Evolutionary conservation across 1,284 basidiomycete genomes (phyloP).

Genomic region (Wolfiporia cocos): DNA sequence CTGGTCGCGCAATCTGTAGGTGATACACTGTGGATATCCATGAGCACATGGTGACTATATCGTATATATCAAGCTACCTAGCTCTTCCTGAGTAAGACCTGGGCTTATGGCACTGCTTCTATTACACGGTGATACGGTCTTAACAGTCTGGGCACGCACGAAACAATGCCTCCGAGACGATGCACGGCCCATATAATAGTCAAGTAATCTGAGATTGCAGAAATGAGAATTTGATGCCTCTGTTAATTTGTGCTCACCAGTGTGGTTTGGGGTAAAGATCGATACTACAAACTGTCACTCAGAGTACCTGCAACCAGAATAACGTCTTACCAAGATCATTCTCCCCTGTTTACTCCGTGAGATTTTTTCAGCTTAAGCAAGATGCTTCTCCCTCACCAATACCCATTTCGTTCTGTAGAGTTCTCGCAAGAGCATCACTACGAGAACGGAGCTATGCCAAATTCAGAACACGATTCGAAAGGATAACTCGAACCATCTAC

Average conservation of each 20-base stretch:
- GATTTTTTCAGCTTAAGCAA: no score
- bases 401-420: not conserved
- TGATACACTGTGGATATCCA: conserved; percentile 32
- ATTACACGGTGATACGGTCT: not conserved
- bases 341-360: conserved; percentile 8
- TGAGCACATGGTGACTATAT: not conserved
- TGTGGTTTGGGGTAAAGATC: conserved; percentile 20
- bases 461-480: not conserved
- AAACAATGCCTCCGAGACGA: conserved; percentile 59
- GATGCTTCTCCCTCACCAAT: not conserved
- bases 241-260: conserved; percentile 11
- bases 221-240: not conserved
- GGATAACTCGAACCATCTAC: not conserved
- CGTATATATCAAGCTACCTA: conserved; percentile 21
- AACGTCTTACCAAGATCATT: conserved; percentile 16
- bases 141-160: conserved; percentile 31
- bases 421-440: not conserved
- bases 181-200: conserved; percentile 45
- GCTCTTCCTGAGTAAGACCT: conserved; percentile 51
- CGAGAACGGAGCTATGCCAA: not conserved
- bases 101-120: conserved; percentile 48
- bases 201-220: conserved; percentile 8
- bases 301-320: not conserved
- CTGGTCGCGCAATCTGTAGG: conserved; percentile 43
- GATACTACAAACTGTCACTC: conserved; percentile 15